Evolutionary conservation across 768 basidiomycete species (phyloP), one percentile per base, ranked within the genome.

Genomic region (Boletus reticulatus): DNA sequence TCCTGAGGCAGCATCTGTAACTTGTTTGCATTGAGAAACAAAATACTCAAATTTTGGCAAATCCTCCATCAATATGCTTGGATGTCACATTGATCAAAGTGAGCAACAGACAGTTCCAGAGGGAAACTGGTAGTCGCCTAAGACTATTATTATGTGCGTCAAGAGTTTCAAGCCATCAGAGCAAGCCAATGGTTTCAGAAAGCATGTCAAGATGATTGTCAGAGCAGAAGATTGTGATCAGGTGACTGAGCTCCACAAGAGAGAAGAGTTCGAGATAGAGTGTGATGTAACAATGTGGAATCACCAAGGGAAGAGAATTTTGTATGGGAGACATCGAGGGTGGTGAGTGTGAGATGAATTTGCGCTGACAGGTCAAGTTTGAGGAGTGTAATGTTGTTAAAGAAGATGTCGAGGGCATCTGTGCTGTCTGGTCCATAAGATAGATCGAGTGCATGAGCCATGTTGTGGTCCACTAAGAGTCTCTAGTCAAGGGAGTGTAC

Each of bases 1-100:
- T 98, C 97, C 52, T 90, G 87, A 4, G 97, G 97, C 6, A 98
- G 73, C 9, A 92, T 95, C 73, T 94, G 90, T 36, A 99, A 74
- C 70, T 86, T 85, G 75, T 99, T 99, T 31, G 94, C 96, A 61
- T 98, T 98, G 63, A 98, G 69, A 71, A 90, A 97, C 14, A 99
- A 74, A 39, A 89, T 81, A 39, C 81, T 77, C 48, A 99, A 97
- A 72, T 56, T 79, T 77, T 45, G 85, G 85, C 43, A 99, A 71
- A 67, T 97, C 93, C 69, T 98, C 94, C 12, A 89, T 87, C 6
- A 94, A 94, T 31, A 98, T 77, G 58, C 83, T 99, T 99, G 12
- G 92, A 95, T 3, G 92, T 94, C 39, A 88, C 82, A 65, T 98
- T 98, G 66, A 98, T 80, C 41, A 79, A 76, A 42, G 71, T 68